phyloP scores from a whole-genome alignment of 768 basidiomycete genomes.

The Pleurotus tuber-regium region DNA sequence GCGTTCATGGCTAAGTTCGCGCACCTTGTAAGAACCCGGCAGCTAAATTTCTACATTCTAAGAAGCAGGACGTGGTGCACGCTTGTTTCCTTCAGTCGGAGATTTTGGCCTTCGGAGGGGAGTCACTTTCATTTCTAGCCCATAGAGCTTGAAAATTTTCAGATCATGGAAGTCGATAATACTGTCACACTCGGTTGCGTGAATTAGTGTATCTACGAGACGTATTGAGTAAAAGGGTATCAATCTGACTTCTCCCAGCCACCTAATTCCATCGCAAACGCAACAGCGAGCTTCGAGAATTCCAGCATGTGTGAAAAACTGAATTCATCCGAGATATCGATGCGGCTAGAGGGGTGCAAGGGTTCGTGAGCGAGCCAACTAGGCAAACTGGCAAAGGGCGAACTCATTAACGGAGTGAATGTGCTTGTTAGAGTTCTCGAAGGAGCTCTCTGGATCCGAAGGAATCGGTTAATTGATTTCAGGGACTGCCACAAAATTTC shows the following conservation, averaged over 20 bases:
- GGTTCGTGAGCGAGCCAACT: slow-evolving; percentile 16
- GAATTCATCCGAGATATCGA: slow-evolving; percentile 85
- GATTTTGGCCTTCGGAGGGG: slow-evolving; percentile 38
- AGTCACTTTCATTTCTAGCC: slow-evolving; percentile 34
- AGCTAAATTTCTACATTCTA: slow-evolving; percentile 27
- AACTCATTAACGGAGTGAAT: slow-evolving; percentile 85
- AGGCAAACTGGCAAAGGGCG: slow-evolving; percentile 27
- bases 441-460: slow-evolving; percentile 53
- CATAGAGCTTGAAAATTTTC: neutral
- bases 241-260: slow-evolving; percentile 34
- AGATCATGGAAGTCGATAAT: too few relatives aligned
- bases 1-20: slow-evolving; percentile 1
- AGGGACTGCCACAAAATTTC: slow-evolving; percentile 19
- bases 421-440: slow-evolving; percentile 76
- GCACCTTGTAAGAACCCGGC: slow-evolving; percentile 29
- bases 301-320: slow-evolving; percentile 88
- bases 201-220: too few relatives aligned
- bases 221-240: neutral
- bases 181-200: too few relatives aligned
- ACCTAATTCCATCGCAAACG: slow-evolving; percentile 76
- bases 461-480: slow-evolving; percentile 15
- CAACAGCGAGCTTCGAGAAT: slow-evolving; percentile 82
- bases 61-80: slow-evolving; percentile 35
- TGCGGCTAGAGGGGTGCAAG: slow-evolving; percentile 53
- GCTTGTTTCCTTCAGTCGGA: slow-evolving; percentile 36